Conservation (phyloP, 2,329 filamentous ascomycete species). For the Hirsutella thompsonii region DNA sequence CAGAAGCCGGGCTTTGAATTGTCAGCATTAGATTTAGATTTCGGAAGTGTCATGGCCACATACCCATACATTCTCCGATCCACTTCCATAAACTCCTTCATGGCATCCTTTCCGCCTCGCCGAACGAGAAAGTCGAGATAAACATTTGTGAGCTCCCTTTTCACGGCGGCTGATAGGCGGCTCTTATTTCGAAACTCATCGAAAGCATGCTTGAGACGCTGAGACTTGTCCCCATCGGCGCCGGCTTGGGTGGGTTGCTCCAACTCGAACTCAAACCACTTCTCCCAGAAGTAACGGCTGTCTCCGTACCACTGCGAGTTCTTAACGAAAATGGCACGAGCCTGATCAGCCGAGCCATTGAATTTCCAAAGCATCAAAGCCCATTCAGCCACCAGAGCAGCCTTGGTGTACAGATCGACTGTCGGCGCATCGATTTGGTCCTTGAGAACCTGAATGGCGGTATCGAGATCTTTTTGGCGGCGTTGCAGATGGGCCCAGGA, state of each 20-base stretch:
- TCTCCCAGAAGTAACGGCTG: conserved; percentile 80
- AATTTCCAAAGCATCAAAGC: conserved; percentile 77
- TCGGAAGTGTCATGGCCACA: too few species aligned
- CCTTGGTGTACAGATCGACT: conserved; percentile 69
- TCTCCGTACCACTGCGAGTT: conserved; percentile 77
- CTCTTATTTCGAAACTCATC: conserved; percentile 63
- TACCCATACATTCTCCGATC: conserved; percentile 83
- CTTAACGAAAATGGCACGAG: conserved; percentile 69
- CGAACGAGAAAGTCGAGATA: conserved; percentile 82
- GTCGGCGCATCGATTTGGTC: conserved; percentile 62
- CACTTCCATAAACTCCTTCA: conserved; percentile 72
- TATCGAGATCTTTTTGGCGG: conserved; percentile 70
- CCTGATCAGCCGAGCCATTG: conserved; percentile 68
- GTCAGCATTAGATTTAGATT: too few species aligned
- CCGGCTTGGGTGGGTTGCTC: conserved; percentile 60
- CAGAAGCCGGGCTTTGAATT: conserved; percentile 8
- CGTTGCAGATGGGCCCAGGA: conserved; percentile 80
- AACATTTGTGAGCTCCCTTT: conserved; percentile 61
- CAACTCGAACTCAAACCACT: conserved; percentile 80
- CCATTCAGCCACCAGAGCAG: conserved; percentile 79
- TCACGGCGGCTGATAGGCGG: conserved; percentile 49
- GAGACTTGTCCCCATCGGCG: conserved; percentile 50
- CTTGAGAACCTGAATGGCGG: conserved; percentile 74
- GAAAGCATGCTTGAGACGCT: conserved; percentile 70
- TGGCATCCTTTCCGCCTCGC: conserved; percentile 67